Conservation (phyloP, 768 basidiomycete genomes). For the Sporobolomyces phaffii region DNA sequence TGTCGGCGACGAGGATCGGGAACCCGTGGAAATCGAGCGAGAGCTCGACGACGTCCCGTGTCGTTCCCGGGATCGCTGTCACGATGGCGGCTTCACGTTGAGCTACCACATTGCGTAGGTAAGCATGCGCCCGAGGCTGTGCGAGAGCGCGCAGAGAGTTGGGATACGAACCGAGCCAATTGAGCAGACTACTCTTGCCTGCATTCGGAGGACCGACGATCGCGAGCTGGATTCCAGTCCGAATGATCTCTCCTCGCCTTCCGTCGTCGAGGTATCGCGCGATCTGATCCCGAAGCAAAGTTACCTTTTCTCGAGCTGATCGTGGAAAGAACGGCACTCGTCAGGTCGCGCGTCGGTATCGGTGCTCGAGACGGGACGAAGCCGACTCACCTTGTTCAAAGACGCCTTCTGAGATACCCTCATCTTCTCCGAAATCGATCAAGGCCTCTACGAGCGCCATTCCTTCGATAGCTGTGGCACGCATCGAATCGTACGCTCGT, state of each 20-base stretch:
- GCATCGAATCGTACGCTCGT: slow-evolving; percentile 59
- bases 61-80: slow-evolving; percentile 79
- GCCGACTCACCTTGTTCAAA: slow-evolving; percentile 46
- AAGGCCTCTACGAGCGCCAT: slow-evolving; percentile 77
- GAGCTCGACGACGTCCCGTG: slow-evolving; percentile 76
- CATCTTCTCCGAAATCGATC: slow-evolving; percentile 89
- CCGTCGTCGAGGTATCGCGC: slow-evolving; percentile 60
- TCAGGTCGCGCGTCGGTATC: not conserved
- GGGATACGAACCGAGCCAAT: slow-evolving; percentile 61
- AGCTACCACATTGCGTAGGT: slow-evolving; percentile 50
- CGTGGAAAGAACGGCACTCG: not conserved
- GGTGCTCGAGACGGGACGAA: not conserved
- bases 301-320: slow-evolving; percentile 56
- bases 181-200: slow-evolving; percentile 84
- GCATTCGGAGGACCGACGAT: slow-evolving; percentile 92
- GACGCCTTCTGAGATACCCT: slow-evolving; percentile 77
- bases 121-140: not conserved
- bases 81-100: slow-evolving; percentile 85
- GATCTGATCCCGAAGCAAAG: slow-evolving; percentile 54
- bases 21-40: slow-evolving; percentile 82
- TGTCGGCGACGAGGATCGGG: slow-evolving; percentile 74
- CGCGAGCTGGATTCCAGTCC: slow-evolving; percentile 71
- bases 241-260: slow-evolving; percentile 72
- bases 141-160: too few relatives aligned
- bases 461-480: slow-evolving; percentile 63